Base-by-base conservation (phyloP, 768 basidiomycete species). In the Sistotremastrum suecicum region DNA sequence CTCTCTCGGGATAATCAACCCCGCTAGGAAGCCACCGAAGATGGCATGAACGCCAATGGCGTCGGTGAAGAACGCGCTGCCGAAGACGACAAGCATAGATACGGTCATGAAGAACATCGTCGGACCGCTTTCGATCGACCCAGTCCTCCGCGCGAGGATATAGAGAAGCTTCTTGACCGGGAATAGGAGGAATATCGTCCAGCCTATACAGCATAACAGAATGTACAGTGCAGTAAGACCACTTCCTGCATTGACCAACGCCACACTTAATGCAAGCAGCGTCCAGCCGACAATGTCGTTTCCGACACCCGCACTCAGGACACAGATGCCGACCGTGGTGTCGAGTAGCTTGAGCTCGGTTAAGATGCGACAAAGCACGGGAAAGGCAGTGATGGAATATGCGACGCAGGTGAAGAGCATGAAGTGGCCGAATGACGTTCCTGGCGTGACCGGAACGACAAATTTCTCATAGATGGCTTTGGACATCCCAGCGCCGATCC, bases 351-450 rank as follows among this genome's bases (percentile, higher is more conserved):
- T 90, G 46, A 94, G 75, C 58, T 95, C 91, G 1, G 83, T 84
- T 39, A 97, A 67, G 62, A 95, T 84, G 50, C 91, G 72, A 60
- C 84, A 88, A 5, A 90, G 67, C 2, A 90, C 82, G 1, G 88
- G 86, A 51, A 89, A 86, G 0, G 85, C 86, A 0, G 85, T 88
- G 55, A 89, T 89, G 3, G 83, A 81, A 64, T 80, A 90, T 1
- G 90, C 89, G 20, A 92, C 88, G 9, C 88, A 90, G 7, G 85
- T 79, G 63, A 98, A 97, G 35, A 99, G 76, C 75, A 95, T 79
- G 62, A 98, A 98, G 59, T 94, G 71, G 0, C 86, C 81, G 60
- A 90, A 94, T 44, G 78, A 70, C 42, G 81, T 70, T 40, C 63
- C 66, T 1, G 65, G 60, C 56, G 81, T 72, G 51, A 88, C 74